phyloP scores from a whole-genome alignment of 192 early-diverging fungal genomes.

The Coemansia sp. region DNA sequence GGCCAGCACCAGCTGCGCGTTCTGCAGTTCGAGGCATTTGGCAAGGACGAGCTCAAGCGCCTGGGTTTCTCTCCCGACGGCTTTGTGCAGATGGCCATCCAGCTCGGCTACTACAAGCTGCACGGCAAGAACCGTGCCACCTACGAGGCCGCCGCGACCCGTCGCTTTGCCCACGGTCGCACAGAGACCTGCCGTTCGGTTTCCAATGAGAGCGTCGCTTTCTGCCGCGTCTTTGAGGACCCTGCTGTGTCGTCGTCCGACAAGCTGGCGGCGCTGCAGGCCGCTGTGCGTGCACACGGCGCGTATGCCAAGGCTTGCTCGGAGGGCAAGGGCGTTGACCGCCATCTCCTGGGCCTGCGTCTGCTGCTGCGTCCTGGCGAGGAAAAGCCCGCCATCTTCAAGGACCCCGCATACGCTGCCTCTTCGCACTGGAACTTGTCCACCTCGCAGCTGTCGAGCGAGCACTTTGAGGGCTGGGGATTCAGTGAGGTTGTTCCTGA shows the following conservation, averaged over 20 bases:
- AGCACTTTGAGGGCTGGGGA: constrained; percentile 93
- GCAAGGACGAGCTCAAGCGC: constrained; percentile 92
- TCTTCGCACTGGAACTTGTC: constrained; percentile 90
- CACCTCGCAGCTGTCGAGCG: constrained; percentile 89
- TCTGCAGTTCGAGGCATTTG: constrained; percentile 82
- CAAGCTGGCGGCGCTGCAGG: constrained; percentile 72
- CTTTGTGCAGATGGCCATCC: constrained; percentile 91
- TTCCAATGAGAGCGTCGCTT: constrained; percentile 72
- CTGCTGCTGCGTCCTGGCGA: constrained; percentile 75
- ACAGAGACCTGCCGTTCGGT: constrained; percentile 91
- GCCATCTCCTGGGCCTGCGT: constrained; percentile 84
- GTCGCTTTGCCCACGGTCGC: constrained; percentile 88
- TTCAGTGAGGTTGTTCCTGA: constrained; percentile 85
- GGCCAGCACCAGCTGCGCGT: constrained; percentile 83
- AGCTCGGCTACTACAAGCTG: constrained; percentile 96
- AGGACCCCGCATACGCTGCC: constrained; percentile 76
- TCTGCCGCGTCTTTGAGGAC: constrained; percentile 85
- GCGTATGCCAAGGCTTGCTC: constrained; percentile 80
- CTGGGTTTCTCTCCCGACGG: constrained; percentile 79
- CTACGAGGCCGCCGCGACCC: constrained; percentile 90
- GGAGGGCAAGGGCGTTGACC: constrained; percentile 87
- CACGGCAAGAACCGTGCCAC: constrained; percentile 78
- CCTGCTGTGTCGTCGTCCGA: constrained; percentile 51
- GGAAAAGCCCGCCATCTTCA: constrained; percentile 80
- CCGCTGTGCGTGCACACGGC: constrained; percentile 77